phyloP scores from a whole-genome alignment of 75 land plant species.

The Sequoiadendron giganteum region DNA sequence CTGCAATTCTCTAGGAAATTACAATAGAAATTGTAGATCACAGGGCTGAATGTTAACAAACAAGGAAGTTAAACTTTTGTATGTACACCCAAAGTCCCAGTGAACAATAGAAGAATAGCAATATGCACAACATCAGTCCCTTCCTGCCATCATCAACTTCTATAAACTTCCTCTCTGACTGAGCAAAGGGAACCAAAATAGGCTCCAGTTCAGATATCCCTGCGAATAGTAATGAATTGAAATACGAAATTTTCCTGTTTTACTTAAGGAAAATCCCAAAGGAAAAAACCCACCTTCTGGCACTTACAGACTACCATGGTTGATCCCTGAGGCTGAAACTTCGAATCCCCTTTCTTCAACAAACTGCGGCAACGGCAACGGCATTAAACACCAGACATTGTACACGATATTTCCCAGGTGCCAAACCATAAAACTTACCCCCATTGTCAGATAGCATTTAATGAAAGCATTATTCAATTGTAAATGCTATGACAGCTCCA shows the following conservation, averaged over 20 bases:
- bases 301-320: not conserved
- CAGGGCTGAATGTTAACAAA: not conserved
- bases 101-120: not conserved
- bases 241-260: not conserved
- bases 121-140: not conserved
- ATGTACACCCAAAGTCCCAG: not conserved
- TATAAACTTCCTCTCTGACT: not conserved
- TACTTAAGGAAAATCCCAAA: not conserved
- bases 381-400: not conserved
- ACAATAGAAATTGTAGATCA: not conserved
- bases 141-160: not conserved
- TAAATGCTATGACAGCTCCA: not conserved
- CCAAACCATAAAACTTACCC: not conserved
- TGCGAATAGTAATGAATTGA: not conserved
- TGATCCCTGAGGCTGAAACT: not conserved
- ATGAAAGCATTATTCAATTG: not conserved
- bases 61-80: not conserved
- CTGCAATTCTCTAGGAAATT: not conserved
- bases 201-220: not conserved
- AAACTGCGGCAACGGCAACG: not conserved
- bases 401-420: not conserved
- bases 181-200: not conserved
- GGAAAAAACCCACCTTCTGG: not conserved
- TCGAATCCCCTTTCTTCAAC: not conserved
- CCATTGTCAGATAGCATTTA: not conserved